A percentile compares a stretch with the other conserved stretches of the same genome.
Evolutionary conservation across 768 basidiomycete genomes (phyloP).

Genomic region (Serpula lacrymans): DNA sequence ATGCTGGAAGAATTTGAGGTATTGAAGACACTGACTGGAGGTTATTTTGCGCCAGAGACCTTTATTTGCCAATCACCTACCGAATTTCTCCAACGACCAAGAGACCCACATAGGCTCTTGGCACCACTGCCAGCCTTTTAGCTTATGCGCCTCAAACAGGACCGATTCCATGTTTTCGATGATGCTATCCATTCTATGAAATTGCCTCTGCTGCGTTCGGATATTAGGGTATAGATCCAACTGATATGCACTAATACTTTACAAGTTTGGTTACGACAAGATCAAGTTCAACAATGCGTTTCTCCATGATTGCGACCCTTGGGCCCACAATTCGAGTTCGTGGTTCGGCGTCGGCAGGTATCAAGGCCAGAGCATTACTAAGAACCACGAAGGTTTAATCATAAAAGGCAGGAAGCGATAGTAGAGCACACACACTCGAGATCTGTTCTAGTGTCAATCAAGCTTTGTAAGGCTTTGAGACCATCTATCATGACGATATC

Average conservation of each 20-base stretch:
- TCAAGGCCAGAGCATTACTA: conserved; percentile 62
- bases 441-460: conserved; percentile 79
- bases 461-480: conserved; percentile 63
- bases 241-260: conserved; percentile 18
- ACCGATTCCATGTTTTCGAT: conserved; percentile 65
- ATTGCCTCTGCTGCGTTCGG: conserved; percentile 58
- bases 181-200: conserved; percentile 59
- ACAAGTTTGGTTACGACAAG: conserved; percentile 63
- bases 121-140: conserved; percentile 71
- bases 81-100: conserved; percentile 79
- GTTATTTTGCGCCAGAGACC: conserved; percentile 2
- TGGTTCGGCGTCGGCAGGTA: conserved; percentile 52
- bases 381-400: neutral
- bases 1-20: conserved; percentile 54
- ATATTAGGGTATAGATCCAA: neutral
- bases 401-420: neutral
- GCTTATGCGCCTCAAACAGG: conserved; percentile 64
- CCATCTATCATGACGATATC: conserved; percentile 80
- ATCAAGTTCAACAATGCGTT: conserved; percentile 56
- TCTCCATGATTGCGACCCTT: conserved; percentile 67
- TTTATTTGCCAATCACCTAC: conserved; percentile 33
- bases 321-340: conserved; percentile 58
- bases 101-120: conserved; percentile 77
- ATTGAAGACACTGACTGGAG: conserved; percentile 53
- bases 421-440: conserved; percentile 61